phyloP scores from a whole-genome alignment of 2,329 filamentous ascomycete species.

The Nemania sp. region DNA sequence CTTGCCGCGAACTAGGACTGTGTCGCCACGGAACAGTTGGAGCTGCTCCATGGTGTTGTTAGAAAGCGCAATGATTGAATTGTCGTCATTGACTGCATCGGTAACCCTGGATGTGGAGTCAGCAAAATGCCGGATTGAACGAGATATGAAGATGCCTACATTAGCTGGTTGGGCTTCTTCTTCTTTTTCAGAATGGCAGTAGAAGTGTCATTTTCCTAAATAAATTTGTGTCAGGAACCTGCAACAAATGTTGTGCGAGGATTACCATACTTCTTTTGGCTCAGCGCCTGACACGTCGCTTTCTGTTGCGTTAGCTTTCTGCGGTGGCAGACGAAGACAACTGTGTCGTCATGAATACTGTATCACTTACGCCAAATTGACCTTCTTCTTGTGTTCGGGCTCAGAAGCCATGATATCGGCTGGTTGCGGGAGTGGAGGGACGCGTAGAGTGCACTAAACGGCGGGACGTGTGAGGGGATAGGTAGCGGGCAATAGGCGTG shows the following conservation, averaged over 20 bases:
- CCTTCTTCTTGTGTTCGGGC: slow-evolving; percentile 78
- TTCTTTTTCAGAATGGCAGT: slow-evolving; percentile 99
- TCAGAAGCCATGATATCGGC: slow-evolving; percentile 69
- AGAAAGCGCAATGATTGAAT: slow-evolving; percentile 97
- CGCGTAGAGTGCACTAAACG: background rate
- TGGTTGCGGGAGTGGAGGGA: slow-evolving; percentile 19
- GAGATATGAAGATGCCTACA: slow-evolving; percentile 56
- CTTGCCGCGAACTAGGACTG: slow-evolving; percentile 97
- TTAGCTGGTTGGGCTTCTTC: slow-evolving; percentile 99
- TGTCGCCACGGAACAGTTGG: slow-evolving; percentile 98
- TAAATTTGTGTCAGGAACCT: slow-evolving; percentile 23
- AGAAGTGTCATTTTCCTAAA: slow-evolving; percentile 82
- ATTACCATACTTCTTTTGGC: slow-evolving; percentile 70
- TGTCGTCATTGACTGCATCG: slow-evolving; percentile 98
- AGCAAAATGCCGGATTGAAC: slow-evolving; percentile 6
- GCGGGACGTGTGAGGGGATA: slow-evolving; percentile 4
- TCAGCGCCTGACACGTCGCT: slow-evolving; percentile 91
- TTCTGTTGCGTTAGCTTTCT: slow-evolving; percentile 43
- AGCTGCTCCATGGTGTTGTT: slow-evolving; percentile 99
- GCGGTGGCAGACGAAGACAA: background rate
- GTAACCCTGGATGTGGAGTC: slow-evolving; percentile 70
- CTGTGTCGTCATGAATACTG: slow-evolving; percentile 1
- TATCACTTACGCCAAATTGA: slow-evolving; percentile 79
- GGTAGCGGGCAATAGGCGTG: background rate
- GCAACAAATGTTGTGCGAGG: slow-evolving; percentile 33